A percentile compares a stretch with the other conserved stretches of the same genome.
These are phyloP conservation scores for Schwanniomyces pseudopolymorphus DNA, from an alignment of 805 yeast species.

Conservation along the genomic window DNA sequence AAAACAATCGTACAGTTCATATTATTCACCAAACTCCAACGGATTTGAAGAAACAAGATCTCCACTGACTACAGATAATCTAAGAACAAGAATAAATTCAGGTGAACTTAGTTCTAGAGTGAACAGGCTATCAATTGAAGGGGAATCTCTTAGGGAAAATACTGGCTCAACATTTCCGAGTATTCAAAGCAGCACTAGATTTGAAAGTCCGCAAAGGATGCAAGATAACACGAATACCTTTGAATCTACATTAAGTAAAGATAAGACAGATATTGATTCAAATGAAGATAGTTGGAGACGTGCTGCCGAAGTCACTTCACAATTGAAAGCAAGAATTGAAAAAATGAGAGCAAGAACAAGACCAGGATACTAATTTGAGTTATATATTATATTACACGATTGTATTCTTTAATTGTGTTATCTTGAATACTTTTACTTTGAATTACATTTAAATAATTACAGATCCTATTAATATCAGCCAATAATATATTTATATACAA, in stretches of 20 bases:
- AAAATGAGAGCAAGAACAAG: conserved; percentile 73
- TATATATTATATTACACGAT: background rate
- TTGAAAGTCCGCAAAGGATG: conserved; percentile 17
- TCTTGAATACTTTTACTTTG: too few species aligned
- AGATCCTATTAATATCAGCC: background rate
- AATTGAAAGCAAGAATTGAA: conserved; percentile 82
- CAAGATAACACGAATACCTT: conserved; percentile 13
- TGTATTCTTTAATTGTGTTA: too few species aligned
- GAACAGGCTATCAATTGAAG: conserved; percentile 39
- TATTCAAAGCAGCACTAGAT: conserved; percentile 1
- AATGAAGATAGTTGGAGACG: conserved; percentile 79
- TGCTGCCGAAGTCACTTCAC: conserved; percentile 87
- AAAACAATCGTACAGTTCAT: conserved; percentile 2
- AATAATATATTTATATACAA: background rate
- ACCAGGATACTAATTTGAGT: conserved; percentile 1
- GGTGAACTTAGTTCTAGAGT: conserved; percentile 42
- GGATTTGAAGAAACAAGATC: background rate
- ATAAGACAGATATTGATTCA: conserved; percentile 34
- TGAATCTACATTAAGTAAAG: conserved; percentile 4
- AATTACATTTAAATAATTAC: background rate
- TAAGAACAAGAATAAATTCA: conserved; percentile 17
- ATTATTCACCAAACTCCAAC: background rate
- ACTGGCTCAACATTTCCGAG: conserved; percentile 1
- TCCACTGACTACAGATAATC: background rate
- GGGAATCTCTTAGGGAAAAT: conserved; percentile 9